These are phyloP conservation scores for rapeseed (Brassica napus) DNA, from an alignment of 345 rosid species.

Conservation along the genomic window DNA sequence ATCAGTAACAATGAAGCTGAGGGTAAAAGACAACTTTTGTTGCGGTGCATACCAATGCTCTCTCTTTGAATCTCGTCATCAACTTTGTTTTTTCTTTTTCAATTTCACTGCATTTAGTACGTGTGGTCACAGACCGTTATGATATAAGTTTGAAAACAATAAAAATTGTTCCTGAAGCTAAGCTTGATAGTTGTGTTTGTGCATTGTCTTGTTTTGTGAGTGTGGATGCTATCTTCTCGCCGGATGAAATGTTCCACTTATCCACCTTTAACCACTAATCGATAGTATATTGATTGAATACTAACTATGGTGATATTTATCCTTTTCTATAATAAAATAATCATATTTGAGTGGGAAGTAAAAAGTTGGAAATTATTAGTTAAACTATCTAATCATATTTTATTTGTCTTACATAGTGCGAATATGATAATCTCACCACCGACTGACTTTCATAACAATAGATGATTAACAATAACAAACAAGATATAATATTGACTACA, in stretches of 20 bases:
- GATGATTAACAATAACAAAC: neutral
- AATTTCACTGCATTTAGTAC: neutral
- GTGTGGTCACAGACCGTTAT: neutral
- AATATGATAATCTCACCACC: constrained; percentile 8
- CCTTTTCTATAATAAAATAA: neutral
- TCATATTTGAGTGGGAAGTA: neutral
- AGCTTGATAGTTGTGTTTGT: neutral
- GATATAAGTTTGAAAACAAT: neutral
- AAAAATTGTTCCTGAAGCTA: neutral
- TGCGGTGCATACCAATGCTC: neutral
- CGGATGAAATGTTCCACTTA: neutral
- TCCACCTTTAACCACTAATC: neutral
- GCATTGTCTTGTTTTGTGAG: neutral
- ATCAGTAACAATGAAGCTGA: constrained; percentile 4
- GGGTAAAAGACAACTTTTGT: neutral
- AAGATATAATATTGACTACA: neutral
- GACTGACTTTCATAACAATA: constrained; percentile 1
- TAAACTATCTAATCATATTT: neutral
- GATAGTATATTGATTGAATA: neutral
- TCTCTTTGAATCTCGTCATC: neutral
- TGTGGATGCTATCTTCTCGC: neutral
- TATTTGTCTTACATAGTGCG: neutral
- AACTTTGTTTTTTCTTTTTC: neutral
- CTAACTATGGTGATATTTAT: neutral
- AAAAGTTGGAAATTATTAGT: neutral